phyloP scores from a whole-genome alignment of 768 basidiomycete species.

The Rhizopogon rudus region DNA sequence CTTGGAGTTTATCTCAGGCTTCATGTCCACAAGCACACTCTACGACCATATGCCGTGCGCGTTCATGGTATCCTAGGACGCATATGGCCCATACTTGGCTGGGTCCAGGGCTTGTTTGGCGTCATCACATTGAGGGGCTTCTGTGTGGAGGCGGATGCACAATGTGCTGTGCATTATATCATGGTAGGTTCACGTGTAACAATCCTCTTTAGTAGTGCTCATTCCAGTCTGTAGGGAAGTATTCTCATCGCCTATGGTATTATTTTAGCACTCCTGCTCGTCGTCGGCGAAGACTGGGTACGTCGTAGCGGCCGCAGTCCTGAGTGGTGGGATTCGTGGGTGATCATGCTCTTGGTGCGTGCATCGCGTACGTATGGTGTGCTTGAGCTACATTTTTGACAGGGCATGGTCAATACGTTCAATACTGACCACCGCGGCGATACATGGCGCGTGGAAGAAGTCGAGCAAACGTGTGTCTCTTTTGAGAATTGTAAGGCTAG shows the following conservation, averaged over 20 bases:
- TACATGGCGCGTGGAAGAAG: constrained; percentile 87
- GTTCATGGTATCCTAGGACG: constrained; percentile 79
- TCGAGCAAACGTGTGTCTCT: constrained; percentile 81
- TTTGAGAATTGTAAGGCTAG: background rate
- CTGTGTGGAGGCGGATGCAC: constrained; percentile 67
- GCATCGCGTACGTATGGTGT: background rate
- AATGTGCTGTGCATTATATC: constrained; percentile 87
- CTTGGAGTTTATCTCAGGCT: constrained; percentile 90
- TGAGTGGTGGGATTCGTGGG: constrained; percentile 83
- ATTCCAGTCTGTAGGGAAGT: constrained; percentile 46
- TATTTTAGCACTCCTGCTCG: constrained; percentile 73
- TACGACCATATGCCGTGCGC: constrained; percentile 66
- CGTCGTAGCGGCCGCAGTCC: constrained; percentile 65
- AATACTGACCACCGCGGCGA: constrained; percentile 78
- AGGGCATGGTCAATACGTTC: constrained; percentile 75
- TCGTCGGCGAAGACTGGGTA: constrained; percentile 77
- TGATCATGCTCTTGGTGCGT: constrained; percentile 49
- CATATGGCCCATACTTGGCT: constrained; percentile 77
- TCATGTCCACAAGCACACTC: constrained; percentile 75
- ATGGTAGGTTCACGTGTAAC: constrained; percentile 39
- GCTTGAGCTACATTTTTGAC: background rate
- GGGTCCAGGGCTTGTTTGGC: constrained; percentile 89
- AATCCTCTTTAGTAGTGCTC: constrained; percentile 9
- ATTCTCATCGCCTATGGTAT: constrained; percentile 86
- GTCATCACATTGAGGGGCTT: constrained; percentile 70